Evolutionary conservation across 331 rosid genomes (phyloP), one percentile per base, ranked within the genome.

Genomic region (Phaseolus coccineus): DNA sequence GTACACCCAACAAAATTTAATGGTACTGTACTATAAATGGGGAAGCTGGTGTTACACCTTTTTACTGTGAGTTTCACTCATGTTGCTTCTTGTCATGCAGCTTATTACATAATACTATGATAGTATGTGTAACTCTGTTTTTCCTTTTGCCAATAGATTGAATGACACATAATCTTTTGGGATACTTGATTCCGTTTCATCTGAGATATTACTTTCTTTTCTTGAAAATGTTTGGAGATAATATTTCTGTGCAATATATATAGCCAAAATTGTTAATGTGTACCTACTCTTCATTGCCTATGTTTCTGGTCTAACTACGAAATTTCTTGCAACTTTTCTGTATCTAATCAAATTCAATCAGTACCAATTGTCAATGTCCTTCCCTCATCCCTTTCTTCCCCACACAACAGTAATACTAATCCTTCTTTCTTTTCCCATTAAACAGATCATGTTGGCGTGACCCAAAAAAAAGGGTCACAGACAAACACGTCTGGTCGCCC

Each of bases 281-380:
- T 73, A 50, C 76, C 61, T 52, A 31, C 19, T 47, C 5, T 35
- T 67, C 16, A 46, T 27, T 40, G 30, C 64, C 68, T 48, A 53
- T 14, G 52, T 19, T 69, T 70, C 19, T 70, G 70, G 62, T 70
- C 63, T 22, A 64, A 62, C 63, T n/a, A 76, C 46, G 74, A 82
- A 76, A 77, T 70, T 70, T 64, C 80, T 69, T 30, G 82, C 68
- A 61, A 70, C 52, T 76, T 82, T 61, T 19, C 16, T 19, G 16
- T 25, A 53, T 70, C 2, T 14, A 39, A 64, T 30, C 31, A 52
- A 77, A 71, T 52, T 31, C 52, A 55, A 66, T 46, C 8, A 62
- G 39, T 56, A 56, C 9, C 69, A 48, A 57, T 3, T 46, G 53
- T 25, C 46, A 44, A 6, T 24, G 63, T 71, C 47, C 15, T 24